Evolutionary conservation across 2,329 filamentous ascomycete species (phyloP), one percentile per base, ranked within the genome.

Genomic region (Ophiostoma sp.): DNA sequence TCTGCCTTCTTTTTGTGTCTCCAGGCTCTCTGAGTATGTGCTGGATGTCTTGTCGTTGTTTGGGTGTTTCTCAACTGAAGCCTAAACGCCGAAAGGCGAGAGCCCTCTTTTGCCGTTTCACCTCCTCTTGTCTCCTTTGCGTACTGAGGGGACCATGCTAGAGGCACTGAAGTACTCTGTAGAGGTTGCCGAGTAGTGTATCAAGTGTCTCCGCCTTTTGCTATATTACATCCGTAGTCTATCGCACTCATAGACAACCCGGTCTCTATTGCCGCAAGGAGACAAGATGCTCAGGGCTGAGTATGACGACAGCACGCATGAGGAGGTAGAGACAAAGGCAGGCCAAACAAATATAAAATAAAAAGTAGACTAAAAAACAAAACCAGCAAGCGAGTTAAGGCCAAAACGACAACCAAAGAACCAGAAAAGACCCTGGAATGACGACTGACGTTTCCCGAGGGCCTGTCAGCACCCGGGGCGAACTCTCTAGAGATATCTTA

Each of bases 221-320:
- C 27, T 31, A 39, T 39, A 8, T 39, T 39, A 39, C 4, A 39
- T 39, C 36, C 36, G 36, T 10, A n/a, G 17, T 20, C 44, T 48
- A 20, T 3, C 27, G 27, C 27, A 31, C 27, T 39, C 36, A 39
- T 11, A 39, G 48, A 17, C 48, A 23, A 23, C n/a, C 52, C 17
- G 52, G 52, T 11, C n/a, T 27, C 48, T 54, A 23, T 54, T 54
- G n/a, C 48, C 48, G 48, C 48, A 54, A 54, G 48, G 48, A 20
- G 48, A 54, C 52, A 57, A 57, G 52, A 57, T 57, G 23, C 52
- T 15, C 23, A 57, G 52, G 52, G 23, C 23, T 57, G 52, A 57
- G 52, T 57, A 57, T 57, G 52, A 57, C 52, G 20, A 57, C 52
- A 57, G 23, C 52, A 57, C 23, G 10, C 52, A 15, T 57, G 52